Evolutionary conservation across 768 basidiomycete genomes (phyloP), one percentile per base, ranked within the genome.

Genomic region (Pleurotus platypus): DNA sequence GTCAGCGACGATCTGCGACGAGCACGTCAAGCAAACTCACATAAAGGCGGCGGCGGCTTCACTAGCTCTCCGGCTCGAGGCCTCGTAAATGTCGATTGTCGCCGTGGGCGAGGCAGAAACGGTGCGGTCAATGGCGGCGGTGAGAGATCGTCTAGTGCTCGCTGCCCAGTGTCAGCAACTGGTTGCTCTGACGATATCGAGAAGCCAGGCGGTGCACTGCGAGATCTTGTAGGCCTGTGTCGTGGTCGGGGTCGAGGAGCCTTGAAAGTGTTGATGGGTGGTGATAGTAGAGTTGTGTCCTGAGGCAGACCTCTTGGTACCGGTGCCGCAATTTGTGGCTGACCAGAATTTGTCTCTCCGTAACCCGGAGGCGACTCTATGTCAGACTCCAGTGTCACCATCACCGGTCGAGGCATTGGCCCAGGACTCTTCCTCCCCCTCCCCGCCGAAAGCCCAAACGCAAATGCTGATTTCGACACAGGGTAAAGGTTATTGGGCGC

Each of bases 1-100:
- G 24, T 47, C 35, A 57, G 54, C 27, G 11, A 8, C 50, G 8
- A n/a, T 51, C 30, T 1, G 16, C 6, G 5, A 57, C 5, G 50
- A 9, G 27, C 30, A 43, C 24, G 35, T 47, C 51, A 38, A 18
- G 42, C 20, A 43, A 30, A 78, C 86, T 73, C 66, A 89, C 86
- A 77, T 47, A 89, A 72, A 47, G 84, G 83, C 13, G 87, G 87
- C 55, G 84, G 79, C 49, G 87, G 87, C 4, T 75, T 80, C 35
- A 81, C 67, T 26, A 83, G 75, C 58, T 84, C 80, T 9, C 78
- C 78, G 49, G 73, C 74, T 46, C 67, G 69, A 20, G 63, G 73
- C 54, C 61, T 15, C 24, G 50, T 42, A 57, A 63, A 49, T 49
- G 55, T 37, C 47, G 30, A 18, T 35, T 50, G 38, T 35, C 55